phyloP scores from a whole-genome alignment of 352 stramenopile species.

The Phytophthora meadii region DNA sequence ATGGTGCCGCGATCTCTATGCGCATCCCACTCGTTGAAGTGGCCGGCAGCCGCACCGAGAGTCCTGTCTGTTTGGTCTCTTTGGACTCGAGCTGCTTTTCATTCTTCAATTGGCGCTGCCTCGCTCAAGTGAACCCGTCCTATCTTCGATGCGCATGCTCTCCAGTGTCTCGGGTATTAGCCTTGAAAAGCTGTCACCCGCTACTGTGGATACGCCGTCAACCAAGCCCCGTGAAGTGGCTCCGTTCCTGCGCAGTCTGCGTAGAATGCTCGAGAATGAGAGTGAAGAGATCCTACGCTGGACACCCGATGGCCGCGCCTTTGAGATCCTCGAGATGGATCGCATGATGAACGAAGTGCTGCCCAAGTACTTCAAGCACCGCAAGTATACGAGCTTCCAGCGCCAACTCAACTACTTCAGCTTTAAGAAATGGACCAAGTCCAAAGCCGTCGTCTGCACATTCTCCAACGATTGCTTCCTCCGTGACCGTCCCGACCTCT shows the following conservation, averaged over 20 bases:
- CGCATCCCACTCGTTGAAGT: conserved; percentile 36
- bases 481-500: conserved; percentile 60
- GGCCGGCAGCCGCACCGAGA: conserved; percentile 27
- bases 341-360: conserved; percentile 69
- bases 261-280: conserved; percentile 64
- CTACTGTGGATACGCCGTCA: background rate
- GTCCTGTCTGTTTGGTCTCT: conserved; percentile 33
- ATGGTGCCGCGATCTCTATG: conserved; percentile 26
- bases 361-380: conserved; percentile 88
- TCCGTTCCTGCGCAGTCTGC: conserved; percentile 63
- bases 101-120: conserved; percentile 32
- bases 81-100: conserved; percentile 20
- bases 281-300: conserved; percentile 52
- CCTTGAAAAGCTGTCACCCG: conserved; percentile 20
- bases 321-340: conserved; percentile 85
- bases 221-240: conserved; percentile 43
- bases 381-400: conserved; percentile 89
- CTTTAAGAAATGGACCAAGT: conserved; percentile 84
- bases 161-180: conserved; percentile 8
- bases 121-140: background rate
- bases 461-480: conserved; percentile 79
- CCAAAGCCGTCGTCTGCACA: conserved; percentile 74
- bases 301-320: conserved; percentile 70
- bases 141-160: conserved; percentile 23
- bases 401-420: conserved; percentile 89